Evolutionary conservation across 2,329 filamentous ascomycete genomes (phyloP), one percentile per base, ranked within the genome.

Genomic region (Arachnomyces sp.): DNA sequence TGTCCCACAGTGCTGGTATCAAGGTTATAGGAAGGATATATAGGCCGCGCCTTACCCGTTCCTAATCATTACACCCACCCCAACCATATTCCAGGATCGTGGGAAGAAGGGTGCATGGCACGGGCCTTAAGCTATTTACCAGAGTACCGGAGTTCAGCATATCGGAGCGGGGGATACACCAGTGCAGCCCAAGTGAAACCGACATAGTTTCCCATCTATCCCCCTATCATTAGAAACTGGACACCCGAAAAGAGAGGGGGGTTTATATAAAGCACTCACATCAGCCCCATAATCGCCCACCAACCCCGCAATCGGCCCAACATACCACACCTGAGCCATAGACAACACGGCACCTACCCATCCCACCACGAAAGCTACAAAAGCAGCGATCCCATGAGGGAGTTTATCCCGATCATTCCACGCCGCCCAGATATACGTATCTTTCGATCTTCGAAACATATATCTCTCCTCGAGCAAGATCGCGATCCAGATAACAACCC

Each of bases 291-390:
- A 69, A 14, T 71, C 71, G 0, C 77, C 76, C 13, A 81, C 71
- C 38, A 71, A 57, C 34, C 63, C 65, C 2, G 77, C 77, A 42
- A 82, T 59, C 0, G 79, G 80, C 1, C 81, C 80, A 44, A 77
- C 72, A 57, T 80, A 84, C 73, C 79, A 84, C 3, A 75, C 73
- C 62, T 85, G 79, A 15, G 76, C 75, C 80, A 84, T 84, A 43
- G 72, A 79, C 34, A 83, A 55, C 18, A 84, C 72, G 0, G 77
- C 39, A 31, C 20, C 28, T 8, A 28, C 11, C 17, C 30, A 40
- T 14, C 30, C 32, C 14, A 40, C 39, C 4, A 35, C 9, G 28
- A 52, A 36, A 5, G 51, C 38, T 16, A 46, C 39, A 31, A 48
- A 39, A 4, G 51, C 51, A 7, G 51, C 49, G 13, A 47, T 18